phyloP scores from a whole-genome alignment of 495 filamentous ascomycete species.

The Penicillium ochrochloron region DNA sequence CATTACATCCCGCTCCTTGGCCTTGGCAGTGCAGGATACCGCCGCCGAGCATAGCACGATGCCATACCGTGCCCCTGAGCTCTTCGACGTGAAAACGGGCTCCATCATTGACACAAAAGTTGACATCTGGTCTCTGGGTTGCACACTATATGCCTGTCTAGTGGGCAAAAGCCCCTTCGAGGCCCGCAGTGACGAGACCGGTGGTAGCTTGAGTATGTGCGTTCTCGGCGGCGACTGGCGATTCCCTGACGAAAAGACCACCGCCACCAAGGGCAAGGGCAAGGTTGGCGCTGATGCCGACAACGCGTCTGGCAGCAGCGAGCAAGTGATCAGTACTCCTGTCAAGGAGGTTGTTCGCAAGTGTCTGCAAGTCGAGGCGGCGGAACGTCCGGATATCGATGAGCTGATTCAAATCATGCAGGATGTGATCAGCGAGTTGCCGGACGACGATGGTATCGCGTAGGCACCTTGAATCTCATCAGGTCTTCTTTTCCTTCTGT shows the following conservation, averaged over 20 bases:
- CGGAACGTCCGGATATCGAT: slow-evolving; percentile 87
- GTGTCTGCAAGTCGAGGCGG: slow-evolving; percentile 91
- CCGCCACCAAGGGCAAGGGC: slow-evolving; percentile 59
- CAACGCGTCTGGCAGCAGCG: slow-evolving; percentile 36
- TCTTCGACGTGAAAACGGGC: slow-evolving; percentile 97
- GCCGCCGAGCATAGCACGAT: slow-evolving; percentile 97
- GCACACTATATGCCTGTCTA: slow-evolving; percentile 93
- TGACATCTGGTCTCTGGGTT: slow-evolving; percentile 96
- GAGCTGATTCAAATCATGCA: slow-evolving; percentile 84
- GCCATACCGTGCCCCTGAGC: slow-evolving; percentile 96
- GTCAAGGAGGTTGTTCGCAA: slow-evolving; percentile 85
- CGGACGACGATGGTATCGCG: slow-evolving; percentile 64
- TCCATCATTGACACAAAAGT: slow-evolving; percentile 94
- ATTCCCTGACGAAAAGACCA: slow-evolving; percentile 80
- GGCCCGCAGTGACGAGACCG: slow-evolving; percentile 92
- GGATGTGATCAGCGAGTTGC: slow-evolving; percentile 71
- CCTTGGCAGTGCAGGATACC: slow-evolving; percentile 87
- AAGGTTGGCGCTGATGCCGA: slow-evolving; percentile 35
- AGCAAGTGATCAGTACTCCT: slow-evolving; percentile 64
- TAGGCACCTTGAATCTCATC: slow-evolving; percentile 26
- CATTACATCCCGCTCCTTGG: slow-evolving; percentile 91
- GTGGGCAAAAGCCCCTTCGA: slow-evolving; percentile 97
- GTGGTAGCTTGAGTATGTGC: slow-evolving; percentile 88
- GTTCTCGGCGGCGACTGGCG: slow-evolving; percentile 91
- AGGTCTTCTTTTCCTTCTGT: not conserved